Percentiles rank a stretch among this genome's conserved stretches.
Evolutionary conservation across 768 basidiomycete genomes (phyloP).

Genomic region (Xerocomus brunneocitrinus): DNA sequence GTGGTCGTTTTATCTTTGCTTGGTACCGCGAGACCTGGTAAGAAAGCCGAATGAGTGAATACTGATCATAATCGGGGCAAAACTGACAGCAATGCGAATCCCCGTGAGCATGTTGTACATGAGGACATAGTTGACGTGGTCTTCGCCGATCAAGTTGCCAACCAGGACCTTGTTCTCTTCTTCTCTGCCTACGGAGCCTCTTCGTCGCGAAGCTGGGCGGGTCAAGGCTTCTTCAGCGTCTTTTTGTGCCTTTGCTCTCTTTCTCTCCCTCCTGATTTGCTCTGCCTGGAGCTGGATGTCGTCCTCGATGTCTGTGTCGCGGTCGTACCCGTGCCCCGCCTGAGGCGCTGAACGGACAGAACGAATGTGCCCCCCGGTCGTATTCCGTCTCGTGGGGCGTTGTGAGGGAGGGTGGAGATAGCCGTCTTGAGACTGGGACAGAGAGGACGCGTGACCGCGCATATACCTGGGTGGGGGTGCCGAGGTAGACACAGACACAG

Average conservation of each 20-base stretch:
- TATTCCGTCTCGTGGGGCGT: slow-evolving; percentile 60
- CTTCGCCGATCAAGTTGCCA: slow-evolving; percentile 97
- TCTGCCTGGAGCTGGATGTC: slow-evolving; percentile 89
- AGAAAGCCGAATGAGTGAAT: slow-evolving; percentile 5
- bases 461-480: slow-evolving; percentile 12
- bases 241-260: slow-evolving; percentile 63
- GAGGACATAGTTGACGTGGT: slow-evolving; percentile 95
- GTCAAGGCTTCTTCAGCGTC: slow-evolving; percentile 59
- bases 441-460: slow-evolving; percentile 18
- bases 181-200: slow-evolving; percentile 22
- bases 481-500: slow-evolving; percentile 19
- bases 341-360: slow-evolving; percentile 27
- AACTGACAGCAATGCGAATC: slow-evolving; percentile 85
- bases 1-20: slow-evolving; percentile 84
- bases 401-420: slow-evolving; percentile 50
- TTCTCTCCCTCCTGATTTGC: slow-evolving; percentile 77
- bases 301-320: slow-evolving; percentile 37
- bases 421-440: slow-evolving; percentile 35
- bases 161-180: slow-evolving; percentile 65
- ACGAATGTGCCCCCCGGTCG: slow-evolving; percentile 52
- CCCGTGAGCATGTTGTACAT: slow-evolving; percentile 99
- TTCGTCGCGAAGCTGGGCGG: slow-evolving; percentile 19
- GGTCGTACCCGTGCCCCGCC: slow-evolving; percentile 36
- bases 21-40: slow-evolving; percentile 88
- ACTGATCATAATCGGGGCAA: background rate